Percentiles rank a stretch among this genome's conserved stretches.
phyloP scores from a whole-genome alignment of 2,329 filamentous ascomycete genomes.

The Talaromyces funiculosus region DNA sequence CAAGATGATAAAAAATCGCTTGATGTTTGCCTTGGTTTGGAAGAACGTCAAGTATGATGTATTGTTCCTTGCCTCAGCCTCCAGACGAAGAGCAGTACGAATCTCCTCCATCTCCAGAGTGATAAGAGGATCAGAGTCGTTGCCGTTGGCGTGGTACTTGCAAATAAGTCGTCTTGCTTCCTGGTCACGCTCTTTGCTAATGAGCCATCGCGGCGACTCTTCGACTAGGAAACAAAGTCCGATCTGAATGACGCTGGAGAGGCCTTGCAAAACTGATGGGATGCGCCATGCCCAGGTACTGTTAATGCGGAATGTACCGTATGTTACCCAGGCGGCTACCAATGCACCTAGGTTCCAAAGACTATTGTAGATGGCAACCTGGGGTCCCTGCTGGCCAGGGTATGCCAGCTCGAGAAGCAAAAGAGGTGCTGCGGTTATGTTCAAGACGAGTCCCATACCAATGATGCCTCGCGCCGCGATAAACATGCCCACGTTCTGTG shows the following conservation, averaged over 20 bases:
- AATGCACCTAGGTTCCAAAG: constrained; percentile 56
- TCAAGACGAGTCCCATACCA: constrained; percentile 62
- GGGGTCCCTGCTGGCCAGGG: constrained; percentile 60
- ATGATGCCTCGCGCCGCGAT: constrained; percentile 57
- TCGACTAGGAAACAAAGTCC: neutral
- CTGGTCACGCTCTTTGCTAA: constrained; percentile 54
- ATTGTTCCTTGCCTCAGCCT: constrained; percentile 47
- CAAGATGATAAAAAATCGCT: constrained; percentile 29
- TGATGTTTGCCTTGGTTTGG: constrained; percentile 42
- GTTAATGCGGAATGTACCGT: constrained; percentile 54
- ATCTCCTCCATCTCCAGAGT: constrained; percentile 31
- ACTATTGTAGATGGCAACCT: constrained; percentile 64
- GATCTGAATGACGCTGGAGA: constrained; percentile 52
- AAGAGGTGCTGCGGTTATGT: constrained; percentile 59
- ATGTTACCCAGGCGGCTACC: constrained; percentile 57
- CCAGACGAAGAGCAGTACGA: constrained; percentile 41
- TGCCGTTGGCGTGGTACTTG: constrained; percentile 54
- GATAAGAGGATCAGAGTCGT: constrained; percentile 29
- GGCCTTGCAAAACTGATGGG: constrained; percentile 57
- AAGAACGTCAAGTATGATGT: constrained; percentile 51
- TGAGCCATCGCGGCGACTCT: constrained; percentile 58
- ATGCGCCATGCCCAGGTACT: constrained; percentile 62
- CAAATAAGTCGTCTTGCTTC: constrained; percentile 52
- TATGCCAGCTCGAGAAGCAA: constrained; percentile 63
- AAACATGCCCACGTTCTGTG: constrained; percentile 39